phyloP scores from a whole-genome alignment of 2,329 filamentous ascomycete species.

The Aspergillus glaucus region DNA sequence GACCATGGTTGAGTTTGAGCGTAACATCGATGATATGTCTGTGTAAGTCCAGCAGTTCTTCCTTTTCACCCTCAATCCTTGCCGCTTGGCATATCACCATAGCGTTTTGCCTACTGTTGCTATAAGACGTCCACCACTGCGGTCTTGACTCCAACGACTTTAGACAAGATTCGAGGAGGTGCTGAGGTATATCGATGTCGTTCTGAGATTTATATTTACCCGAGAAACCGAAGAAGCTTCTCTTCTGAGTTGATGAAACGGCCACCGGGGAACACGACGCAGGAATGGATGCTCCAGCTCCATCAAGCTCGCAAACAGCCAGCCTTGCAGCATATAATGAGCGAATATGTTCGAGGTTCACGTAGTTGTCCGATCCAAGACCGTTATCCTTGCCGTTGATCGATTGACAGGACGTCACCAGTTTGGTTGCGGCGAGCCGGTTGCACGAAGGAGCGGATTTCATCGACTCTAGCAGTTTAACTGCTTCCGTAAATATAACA shows the following conservation, averaged over 20 bases:
- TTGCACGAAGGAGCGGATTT: conserved; percentile 47
- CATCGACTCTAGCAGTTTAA: conserved; percentile 40
- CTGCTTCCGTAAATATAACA: conserved; percentile 36
- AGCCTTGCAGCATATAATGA: conserved; percentile 57
- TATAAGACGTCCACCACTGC: conserved; percentile 60
- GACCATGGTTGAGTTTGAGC: conserved; percentile 27
- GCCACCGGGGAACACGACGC: conserved; percentile 46
- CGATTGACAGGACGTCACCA: conserved; percentile 50
- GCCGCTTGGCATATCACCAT: conserved; percentile 57
- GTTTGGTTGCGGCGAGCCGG: conserved; percentile 45
- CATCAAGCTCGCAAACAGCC: conserved; percentile 57
- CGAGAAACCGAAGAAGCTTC: conserved; percentile 16
- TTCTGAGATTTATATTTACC: conserved; percentile 15
- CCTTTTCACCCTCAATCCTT: conserved; percentile 52
- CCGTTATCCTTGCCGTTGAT: conserved; percentile 33
- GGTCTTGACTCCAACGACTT: conserved; percentile 48
- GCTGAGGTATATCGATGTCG: conserved; percentile 11
- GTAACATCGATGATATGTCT: conserved; percentile 33
- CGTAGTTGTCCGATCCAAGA: conserved; percentile 18
- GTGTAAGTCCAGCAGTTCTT: conserved; percentile 37
- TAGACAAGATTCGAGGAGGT: conserved; percentile 46
- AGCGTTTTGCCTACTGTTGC: conserved; percentile 56
- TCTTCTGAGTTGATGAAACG: conserved; percentile 30
- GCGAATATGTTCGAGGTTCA: conserved; percentile 40
- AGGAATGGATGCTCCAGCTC: conserved; percentile 47